Evolutionary conservation across 345 rosid genomes (phyloP), one percentile per base, ranked within the genome.

Genomic region (Ricinus communis): DNA sequence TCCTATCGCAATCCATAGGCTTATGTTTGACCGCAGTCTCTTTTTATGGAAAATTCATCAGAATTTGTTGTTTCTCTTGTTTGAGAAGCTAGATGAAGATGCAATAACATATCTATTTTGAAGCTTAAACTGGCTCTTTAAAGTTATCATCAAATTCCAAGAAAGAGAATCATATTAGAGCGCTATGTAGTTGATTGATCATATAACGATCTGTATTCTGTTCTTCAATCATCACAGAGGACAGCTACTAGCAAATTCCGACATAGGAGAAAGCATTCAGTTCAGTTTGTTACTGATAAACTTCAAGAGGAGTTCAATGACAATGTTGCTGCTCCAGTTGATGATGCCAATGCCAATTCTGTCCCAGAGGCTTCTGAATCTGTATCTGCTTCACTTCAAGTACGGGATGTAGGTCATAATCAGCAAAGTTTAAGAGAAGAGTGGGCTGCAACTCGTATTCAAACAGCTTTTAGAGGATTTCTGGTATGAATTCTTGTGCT

Each of bases 391-490:
- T 84, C 96, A 43, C 71, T 75, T 63, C 85, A 87, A 73, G 81
- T 78, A 51, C 82, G 83, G 73, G 85, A 76, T 75, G 66, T 69
- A n/a, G 69, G 71, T 77, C 73, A 61, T 40, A 71, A 70, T 82
- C 87, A 79, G 68, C 87, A 82, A 73, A 68, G 52, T 52, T 43
- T 57, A 50, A 79, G 74, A 77, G 92, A 87, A 79, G 85, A 90
- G 76, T 80, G 69, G 79, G 98, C 98, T 71, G 95, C 98, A 38
- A 85, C 85, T 18, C 84, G 90, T 62, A 91, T 96, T 59, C 99
- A 96, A 81, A 89, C 99, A 33, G 88, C 94, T 62, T 96, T 89
- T 72, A 95, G 99, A 47, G 95, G 97, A 72, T 96, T 96, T 82
- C 75, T 96, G 99, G 99, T 96, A 85, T 68, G 61, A 4, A 19